Evolutionary conservation across 345 rosid genomes (phyloP), one percentile per base, ranked within the genome.

Genomic region (Camelina laxa): DNA sequence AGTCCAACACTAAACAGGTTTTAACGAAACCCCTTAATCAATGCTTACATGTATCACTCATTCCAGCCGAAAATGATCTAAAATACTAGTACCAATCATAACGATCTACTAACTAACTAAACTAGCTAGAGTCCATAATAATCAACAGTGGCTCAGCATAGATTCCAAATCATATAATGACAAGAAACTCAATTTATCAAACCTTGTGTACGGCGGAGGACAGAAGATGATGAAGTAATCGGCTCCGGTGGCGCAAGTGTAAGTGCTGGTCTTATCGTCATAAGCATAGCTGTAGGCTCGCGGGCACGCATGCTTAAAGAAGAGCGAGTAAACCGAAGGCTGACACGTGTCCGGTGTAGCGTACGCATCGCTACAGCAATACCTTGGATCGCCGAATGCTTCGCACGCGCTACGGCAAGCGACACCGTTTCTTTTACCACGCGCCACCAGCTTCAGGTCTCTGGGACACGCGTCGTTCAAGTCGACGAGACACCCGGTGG

Each of bases 321-420:
- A 88, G 57, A 75, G 53, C 1, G 98, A 87, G 69, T 83, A 94
- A 1, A 73, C 72, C 0, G 96, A 85, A 0, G 98, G 96, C 1
- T 53, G 74, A 66, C 98, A 94, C 68, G 88, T 89, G 82, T 91
- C 95, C 9, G 97, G 96, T 13, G 96, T 89, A 1, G 87, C 44
- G 38, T 83, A 94, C 11, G 82, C 89, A 35, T 79, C 95, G 60
- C 93, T 91, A 50, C 97, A 94, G 66, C 97, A 91, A 42, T 84
- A 90, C 49, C 81, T 59, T 0, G 91, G 97, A 19, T 90, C 89
- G 1, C 81, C 85, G 17, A 91, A 94, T 1, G 95, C 96, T 73
- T 91, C 96, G 55, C 98, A 91, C 71, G 98, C 97, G 86, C 98
- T 90, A 51, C 89, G 82, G 60, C 97, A 94, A 1, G 86, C 98